A percentile compares a stretch with the other conserved stretches of the same genome.
Conservation (phyloP, 2,329 filamentous ascomycete species). For the Domatiomyces globalis region DNA sequence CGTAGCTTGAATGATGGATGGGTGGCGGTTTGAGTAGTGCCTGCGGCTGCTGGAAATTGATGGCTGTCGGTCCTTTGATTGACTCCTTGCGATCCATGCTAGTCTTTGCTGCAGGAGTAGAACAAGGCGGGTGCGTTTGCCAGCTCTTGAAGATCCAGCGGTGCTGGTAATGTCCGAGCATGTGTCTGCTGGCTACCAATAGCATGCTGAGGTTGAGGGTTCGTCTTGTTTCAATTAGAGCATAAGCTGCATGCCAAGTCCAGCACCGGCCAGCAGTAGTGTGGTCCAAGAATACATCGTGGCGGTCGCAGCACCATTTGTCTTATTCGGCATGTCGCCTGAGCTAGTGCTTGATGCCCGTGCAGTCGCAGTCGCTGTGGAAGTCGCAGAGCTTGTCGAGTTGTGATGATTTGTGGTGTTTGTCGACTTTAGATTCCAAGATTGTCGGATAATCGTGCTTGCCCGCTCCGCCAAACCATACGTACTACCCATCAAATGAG, state of each 20-base stretch:
- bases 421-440: conserved; percentile 10
- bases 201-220: neutral
- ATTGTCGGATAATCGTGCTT: conserved; percentile 19
- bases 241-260: neutral
- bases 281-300: neutral
- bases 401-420: conserved; percentile 24
- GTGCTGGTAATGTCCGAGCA: neutral
- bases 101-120: neutral
- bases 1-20: neutral
- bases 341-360: neutral
- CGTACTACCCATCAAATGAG: conserved; percentile 24
- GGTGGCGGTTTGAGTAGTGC: neutral
- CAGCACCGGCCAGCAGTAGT: neutral
- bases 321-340: no score
- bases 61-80: neutral
- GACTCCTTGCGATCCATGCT: neutral
- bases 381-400: neutral
- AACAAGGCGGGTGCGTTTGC: no score
- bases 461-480: conserved; percentile 24
- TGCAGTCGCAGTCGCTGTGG: neutral
- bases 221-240: neutral
- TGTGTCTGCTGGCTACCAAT: neutral
- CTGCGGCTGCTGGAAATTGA: neutral
- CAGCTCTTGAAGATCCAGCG: neutral
- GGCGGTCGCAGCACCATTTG: neutral